These are phyloP conservation scores for Fusarium sp. DNA, from an alignment of 2,329 filamentous ascomycete genomes.

Conservation along the genomic window DNA sequence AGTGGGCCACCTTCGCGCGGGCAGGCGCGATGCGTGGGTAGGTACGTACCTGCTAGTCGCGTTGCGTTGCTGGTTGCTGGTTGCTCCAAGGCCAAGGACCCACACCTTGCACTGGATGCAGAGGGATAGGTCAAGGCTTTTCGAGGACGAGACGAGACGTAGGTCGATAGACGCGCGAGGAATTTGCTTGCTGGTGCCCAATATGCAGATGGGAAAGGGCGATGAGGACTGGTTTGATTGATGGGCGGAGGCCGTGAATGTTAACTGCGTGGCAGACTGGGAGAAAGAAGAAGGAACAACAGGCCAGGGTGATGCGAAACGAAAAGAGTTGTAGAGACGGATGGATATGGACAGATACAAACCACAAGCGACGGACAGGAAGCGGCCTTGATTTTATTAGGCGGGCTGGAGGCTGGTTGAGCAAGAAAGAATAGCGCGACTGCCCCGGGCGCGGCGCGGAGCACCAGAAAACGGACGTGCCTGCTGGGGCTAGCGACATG, in stretches of 20 bases:
- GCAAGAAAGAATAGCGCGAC: not conserved
- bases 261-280: not conserved
- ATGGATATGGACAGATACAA: conserved; percentile 5
- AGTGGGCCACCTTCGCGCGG: not conserved
- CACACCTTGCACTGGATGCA: conserved; percentile 8
- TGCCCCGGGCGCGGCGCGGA: not conserved
- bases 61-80: conserved; percentile 46
- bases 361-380: not conserved
- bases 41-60: conserved; percentile 48
- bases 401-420: not conserved
- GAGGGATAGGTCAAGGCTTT: conserved; percentile 33
- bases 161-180: conserved; percentile 36
- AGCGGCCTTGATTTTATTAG: not conserved
- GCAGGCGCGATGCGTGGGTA: conserved; percentile 41
- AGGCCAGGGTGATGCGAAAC: not conserved
- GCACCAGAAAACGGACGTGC: conserved; percentile 34
- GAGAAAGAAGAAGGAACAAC: conserved; percentile 10
- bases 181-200: conserved; percentile 17
- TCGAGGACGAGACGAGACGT: conserved; percentile 18
- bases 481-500: conserved; percentile 53
- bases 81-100: conserved; percentile 45
- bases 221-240: not conserved
- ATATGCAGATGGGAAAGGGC: conserved; percentile 13
- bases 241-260: not conserved
- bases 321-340: conserved; percentile 4